A percentile compares a stretch with the other conserved stretches of the same genome.
phyloP scores from a whole-genome alignment of 306 rosid genomes.

The Quercus gilva region DNA sequence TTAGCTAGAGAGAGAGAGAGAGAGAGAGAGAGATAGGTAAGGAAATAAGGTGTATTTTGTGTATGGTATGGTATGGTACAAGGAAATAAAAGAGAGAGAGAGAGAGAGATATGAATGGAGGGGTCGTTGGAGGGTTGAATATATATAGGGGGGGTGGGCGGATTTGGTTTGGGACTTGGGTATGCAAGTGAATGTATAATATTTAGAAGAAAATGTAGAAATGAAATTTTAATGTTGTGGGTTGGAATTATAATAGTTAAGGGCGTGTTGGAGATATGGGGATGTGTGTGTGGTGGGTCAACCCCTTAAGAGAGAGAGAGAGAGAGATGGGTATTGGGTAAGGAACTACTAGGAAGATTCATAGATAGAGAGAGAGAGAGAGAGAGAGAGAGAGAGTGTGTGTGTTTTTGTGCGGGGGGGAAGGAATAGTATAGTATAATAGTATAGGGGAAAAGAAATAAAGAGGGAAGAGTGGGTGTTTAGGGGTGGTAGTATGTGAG shows the following conservation, averaged over 20 bases:
- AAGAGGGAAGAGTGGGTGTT: constrained; percentile 8
- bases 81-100: background rate
- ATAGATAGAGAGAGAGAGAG: constrained; percentile 26
- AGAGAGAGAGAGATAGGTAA: background rate
- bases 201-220: background rate
- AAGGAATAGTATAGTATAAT: constrained; percentile 14
- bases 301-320: constrained; percentile 24
- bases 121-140: constrained; percentile 39
- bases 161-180: no score
- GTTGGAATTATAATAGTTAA: background rate
- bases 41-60: constrained; percentile 18
- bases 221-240: no score
- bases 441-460: background rate
- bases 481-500: constrained; percentile 34
- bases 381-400: background rate
- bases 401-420: background rate
- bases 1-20: background rate
- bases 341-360: constrained; percentile 73
- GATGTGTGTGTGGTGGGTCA: constrained; percentile 67
- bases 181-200: constrained; percentile 9
- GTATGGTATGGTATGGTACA: background rate
- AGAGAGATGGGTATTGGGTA: constrained; percentile 20
- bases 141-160: constrained; percentile 49
- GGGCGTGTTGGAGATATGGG: constrained; percentile 38
- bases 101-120: constrained; percentile 29